Conservation (phyloP, 345 rosid species). For the Heritiera fomes region DNA sequence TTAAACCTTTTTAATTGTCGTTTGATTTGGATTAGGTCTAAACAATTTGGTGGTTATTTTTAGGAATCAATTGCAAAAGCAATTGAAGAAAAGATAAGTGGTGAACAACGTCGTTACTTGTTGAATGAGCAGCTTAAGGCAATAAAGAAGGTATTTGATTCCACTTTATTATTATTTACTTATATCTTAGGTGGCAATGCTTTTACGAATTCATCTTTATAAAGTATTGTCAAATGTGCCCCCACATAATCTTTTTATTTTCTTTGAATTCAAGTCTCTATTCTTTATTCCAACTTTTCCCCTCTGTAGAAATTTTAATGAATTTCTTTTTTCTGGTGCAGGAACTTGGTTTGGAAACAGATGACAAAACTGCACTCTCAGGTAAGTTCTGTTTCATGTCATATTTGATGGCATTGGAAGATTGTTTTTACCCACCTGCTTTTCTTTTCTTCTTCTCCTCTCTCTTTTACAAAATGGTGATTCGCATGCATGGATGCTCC, state of each 20-base stretch:
- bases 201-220: not conserved
- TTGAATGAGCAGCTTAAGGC: constrained; percentile 99
- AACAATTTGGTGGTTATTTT: constrained; percentile 20
- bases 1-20: constrained; percentile 7
- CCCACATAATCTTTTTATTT: not conserved
- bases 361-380: constrained; percentile 98
- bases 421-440: not conserved
- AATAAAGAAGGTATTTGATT: constrained; percentile 78
- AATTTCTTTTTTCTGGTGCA: constrained; percentile 35
- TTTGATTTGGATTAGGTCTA: constrained; percentile 15
- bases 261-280: not conserved
- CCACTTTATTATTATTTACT: constrained; percentile 1
- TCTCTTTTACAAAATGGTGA: not conserved
- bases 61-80: constrained; percentile 98
- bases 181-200: not conserved
- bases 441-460: not conserved
- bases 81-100: constrained; percentile 97
- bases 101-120: constrained; percentile 97
- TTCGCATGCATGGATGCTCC: constrained; percentile 6
- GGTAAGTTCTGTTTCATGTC: constrained; percentile 48
- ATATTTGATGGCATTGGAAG: constrained; percentile 11
- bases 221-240: not conserved
- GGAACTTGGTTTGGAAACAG: constrained; percentile 99
- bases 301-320: constrained; percentile 15
- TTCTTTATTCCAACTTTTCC: constrained; percentile 11